Evolutionary conservation across 805 yeast species (phyloP).

Genomic region (Yamadazyma laniorum): DNA sequence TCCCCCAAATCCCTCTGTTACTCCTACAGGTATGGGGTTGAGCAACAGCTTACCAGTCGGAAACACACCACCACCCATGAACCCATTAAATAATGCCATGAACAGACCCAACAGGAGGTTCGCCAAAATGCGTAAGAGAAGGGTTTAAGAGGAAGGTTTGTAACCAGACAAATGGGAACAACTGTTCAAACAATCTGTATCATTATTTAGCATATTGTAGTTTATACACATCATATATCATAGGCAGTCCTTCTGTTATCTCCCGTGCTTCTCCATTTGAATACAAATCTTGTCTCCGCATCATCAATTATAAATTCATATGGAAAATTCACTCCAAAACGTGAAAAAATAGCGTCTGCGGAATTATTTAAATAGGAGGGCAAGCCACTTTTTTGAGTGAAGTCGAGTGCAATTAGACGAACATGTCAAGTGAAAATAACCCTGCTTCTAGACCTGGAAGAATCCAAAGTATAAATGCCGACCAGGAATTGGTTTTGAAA

Average conservation of each 20-base stretch:
- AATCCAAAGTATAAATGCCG: conserved; percentile 39
- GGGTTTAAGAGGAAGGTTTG: conserved; percentile 13
- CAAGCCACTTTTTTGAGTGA: no score
- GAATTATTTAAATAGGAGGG: conserved; percentile 1
- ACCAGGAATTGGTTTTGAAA: conserved; percentile 63
- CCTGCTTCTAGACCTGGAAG: conserved; percentile 35
- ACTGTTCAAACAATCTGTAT: no score
- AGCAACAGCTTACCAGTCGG: conserved; percentile 1
- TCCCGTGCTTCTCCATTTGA: no score
- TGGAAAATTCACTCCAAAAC: conserved; percentile 4
- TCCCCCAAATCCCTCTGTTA: neutral
- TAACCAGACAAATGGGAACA: no score
- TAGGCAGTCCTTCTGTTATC: neutral
- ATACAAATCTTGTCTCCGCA: conserved; percentile 8
- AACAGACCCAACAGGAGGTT: conserved; percentile 23
- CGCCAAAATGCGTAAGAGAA: conserved; percentile 36
- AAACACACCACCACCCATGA: neutral
- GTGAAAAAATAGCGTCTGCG: conserved; percentile 1
- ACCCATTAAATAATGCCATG: neutral
- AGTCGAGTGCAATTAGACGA: no score
- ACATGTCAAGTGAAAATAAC: conserved; percentile 6
- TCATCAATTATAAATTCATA: conserved; percentile 5
- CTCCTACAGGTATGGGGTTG: neutral
- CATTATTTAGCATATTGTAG: neutral
- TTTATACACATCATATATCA: neutral